A percentile compares a stretch with the other conserved stretches of the same genome.
phyloP scores from a whole-genome alignment of 1,284 basidiomycete genomes.

The Salmacisia buchloeana region DNA sequence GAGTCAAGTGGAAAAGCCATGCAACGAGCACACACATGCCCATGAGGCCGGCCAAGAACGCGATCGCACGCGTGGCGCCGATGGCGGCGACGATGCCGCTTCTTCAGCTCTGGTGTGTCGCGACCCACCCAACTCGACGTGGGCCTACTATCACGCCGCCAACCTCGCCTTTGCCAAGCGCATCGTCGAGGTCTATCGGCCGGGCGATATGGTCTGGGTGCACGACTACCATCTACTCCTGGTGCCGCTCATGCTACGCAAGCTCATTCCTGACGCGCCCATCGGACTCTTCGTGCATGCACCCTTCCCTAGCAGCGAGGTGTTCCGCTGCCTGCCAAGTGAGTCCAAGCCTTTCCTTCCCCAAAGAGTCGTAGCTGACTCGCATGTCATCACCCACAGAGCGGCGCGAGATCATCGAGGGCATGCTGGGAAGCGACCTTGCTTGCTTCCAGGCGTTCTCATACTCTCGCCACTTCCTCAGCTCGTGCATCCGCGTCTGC shows the following conservation, averaged over 20 bases:
- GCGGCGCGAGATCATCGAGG: conserved; percentile 87
- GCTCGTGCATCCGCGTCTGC: conserved; percentile 89
- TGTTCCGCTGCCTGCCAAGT: conserved; percentile 88
- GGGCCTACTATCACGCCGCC: conserved; percentile 75
- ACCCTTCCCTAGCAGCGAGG: conserved; percentile 92
- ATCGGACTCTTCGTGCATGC: conserved; percentile 95
- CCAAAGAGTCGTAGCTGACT: neutral
- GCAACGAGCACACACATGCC: neutral
- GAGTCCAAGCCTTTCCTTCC: conserved; percentile 9
- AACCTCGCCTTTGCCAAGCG: conserved; percentile 78
- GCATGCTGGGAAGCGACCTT: conserved; percentile 94
- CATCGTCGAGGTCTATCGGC: conserved; percentile 69
- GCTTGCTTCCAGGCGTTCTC: conserved; percentile 95
- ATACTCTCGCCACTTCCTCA: conserved; percentile 90
- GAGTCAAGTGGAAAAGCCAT: neutral
- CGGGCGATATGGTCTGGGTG: conserved; percentile 70
- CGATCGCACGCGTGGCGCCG: neutral
- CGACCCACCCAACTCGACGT: conserved; percentile 61
- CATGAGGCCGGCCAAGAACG: conserved; percentile 5
- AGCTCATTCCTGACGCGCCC: conserved; percentile 65
- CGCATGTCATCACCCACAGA: conserved; percentile 12
- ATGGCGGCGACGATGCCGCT: neutral
- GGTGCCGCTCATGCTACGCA: conserved; percentile 76
- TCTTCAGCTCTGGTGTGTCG: neutral
- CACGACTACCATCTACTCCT: conserved; percentile 76